Conservation (phyloP, 768 basidiomycete genomes). For the Trichaptum fuscoviolaceum region DNA sequence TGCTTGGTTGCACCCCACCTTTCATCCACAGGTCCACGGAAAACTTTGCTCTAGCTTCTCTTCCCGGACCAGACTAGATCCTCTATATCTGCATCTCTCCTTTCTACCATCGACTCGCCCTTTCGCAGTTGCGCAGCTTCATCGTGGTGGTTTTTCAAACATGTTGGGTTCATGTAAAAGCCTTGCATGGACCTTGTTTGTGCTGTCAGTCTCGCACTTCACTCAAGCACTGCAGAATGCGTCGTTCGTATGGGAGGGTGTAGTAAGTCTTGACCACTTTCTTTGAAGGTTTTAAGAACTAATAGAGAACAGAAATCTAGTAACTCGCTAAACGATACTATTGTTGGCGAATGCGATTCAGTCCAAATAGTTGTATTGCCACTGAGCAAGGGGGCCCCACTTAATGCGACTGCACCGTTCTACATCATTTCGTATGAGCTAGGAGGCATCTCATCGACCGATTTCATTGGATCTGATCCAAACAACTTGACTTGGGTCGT, state of each 20-base stretch:
- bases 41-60: background rate
- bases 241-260: background rate
- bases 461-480: background rate
- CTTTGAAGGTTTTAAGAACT: background rate
- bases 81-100: background rate
- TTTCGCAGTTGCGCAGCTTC: background rate
- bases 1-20: background rate
- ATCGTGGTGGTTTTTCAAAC: background rate
- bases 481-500: background rate
- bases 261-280: background rate
- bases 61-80: background rate
- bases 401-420: background rate
- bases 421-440: background rate
- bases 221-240: background rate
- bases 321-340: background rate
- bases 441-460: background rate
- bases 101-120: background rate
- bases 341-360: background rate
- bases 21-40: background rate
- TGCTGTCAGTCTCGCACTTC: background rate
- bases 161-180: background rate
- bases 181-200: background rate
- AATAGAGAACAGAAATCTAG: background rate
- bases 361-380: background rate
- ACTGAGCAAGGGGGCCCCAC: background rate